A percentile compares a stretch with the other conserved stretches of the same genome.
phyloP scores from a whole-genome alignment of 1,284 basidiomycete species.

The Moniliella sp. region DNA sequence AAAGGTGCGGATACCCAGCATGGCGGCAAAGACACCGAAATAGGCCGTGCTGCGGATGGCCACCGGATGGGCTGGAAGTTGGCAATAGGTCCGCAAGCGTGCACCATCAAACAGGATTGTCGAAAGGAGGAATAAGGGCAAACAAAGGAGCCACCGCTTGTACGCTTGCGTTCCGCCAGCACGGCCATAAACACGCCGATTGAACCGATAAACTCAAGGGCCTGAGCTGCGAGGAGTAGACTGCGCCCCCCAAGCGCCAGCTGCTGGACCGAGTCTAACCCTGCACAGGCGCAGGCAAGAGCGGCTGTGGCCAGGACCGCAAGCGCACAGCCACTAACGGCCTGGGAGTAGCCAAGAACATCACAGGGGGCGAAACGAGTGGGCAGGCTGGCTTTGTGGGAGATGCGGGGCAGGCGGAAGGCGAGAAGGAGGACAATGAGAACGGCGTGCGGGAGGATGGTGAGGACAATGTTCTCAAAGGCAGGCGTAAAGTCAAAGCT shows the following conservation, averaged over 20 bases:
- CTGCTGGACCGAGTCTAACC: too few species aligned
- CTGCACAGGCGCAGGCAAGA: too few species aligned
- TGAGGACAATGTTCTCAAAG: conserved; percentile 1
- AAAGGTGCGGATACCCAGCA: background rate
- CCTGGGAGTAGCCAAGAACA: too few species aligned
- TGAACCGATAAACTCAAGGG: too few species aligned
- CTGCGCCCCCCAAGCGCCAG: too few species aligned
- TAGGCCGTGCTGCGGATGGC: background rate
- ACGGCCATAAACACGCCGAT: background rate
- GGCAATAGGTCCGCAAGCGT: background rate
- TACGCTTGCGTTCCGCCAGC: background rate
- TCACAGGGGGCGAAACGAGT: too few species aligned
- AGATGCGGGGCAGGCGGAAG: conserved; percentile 1
- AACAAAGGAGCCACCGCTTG: background rate
- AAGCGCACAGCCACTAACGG: too few species aligned
- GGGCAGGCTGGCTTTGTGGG: too few species aligned
- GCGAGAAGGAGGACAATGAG: conserved; percentile 1
- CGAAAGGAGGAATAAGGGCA: background rate
- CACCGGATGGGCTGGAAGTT: background rate
- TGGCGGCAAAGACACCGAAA: conserved; percentile 1
- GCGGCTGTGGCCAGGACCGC: too few species aligned
- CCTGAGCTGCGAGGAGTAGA: too few species aligned
- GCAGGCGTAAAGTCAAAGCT: background rate
- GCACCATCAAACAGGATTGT: conserved; percentile 1
- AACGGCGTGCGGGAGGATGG: conserved; percentile 1